These are phyloP conservation scores for Phaffomyces opuntiae DNA, from an alignment of 805 yeast genomes.

Conservation along the genomic window DNA sequence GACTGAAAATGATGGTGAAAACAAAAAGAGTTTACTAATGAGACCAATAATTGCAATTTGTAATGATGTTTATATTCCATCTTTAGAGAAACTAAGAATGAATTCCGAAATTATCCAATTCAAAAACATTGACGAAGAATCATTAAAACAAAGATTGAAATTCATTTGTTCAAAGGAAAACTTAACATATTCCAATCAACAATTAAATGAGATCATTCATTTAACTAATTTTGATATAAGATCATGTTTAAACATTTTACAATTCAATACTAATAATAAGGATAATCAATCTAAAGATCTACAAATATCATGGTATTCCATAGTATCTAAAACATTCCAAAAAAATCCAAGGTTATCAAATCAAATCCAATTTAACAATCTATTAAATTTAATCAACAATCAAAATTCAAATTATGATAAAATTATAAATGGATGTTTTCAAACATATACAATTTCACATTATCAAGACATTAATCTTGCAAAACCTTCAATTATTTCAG, in stretches of 20 bases:
- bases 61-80: conserved; percentile 73
- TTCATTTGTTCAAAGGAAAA: conserved; percentile 52
- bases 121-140: conserved; percentile 45
- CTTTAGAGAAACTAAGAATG: conserved; percentile 68
- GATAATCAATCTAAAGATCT: conserved; percentile 42
- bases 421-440: conserved; percentile 66
- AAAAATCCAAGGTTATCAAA: conserved; percentile 40
- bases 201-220: conserved; percentile 59
- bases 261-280: conserved; percentile 38
- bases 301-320: conserved; percentile 57
- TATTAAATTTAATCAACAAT: conserved; percentile 40
- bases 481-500: conserved; percentile 57
- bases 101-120: conserved; percentile 67
- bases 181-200: conserved; percentile 38
- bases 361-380: conserved; percentile 39
- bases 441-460: conserved; percentile 51
- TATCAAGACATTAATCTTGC: conserved; percentile 56
- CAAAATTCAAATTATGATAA: conserved; percentile 48
- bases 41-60: conserved; percentile 92
- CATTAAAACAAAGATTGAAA: conserved; percentile 39
- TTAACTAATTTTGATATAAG: conserved; percentile 78
- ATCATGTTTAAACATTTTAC: conserved; percentile 77
- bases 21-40: conserved; percentile 38
- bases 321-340: conserved; percentile 56
- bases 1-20: conserved; percentile 24